phyloP scores from a whole-genome alignment of 2,329 filamentous ascomycete species.

The Xylariales sp. region DNA sequence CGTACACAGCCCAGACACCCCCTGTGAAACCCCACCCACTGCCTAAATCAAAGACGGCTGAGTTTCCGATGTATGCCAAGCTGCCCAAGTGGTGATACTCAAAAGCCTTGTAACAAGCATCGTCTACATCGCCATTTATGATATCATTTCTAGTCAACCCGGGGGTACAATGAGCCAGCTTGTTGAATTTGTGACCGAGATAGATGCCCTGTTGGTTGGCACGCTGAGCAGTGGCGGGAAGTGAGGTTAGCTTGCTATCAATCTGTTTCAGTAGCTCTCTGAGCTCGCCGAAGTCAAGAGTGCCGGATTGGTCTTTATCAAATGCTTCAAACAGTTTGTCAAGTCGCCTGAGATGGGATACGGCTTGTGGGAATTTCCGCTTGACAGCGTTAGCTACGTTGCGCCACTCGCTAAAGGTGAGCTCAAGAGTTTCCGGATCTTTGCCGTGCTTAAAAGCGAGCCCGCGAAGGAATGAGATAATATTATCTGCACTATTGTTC shows the following conservation, averaged over 20 bases:
- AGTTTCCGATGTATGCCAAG: constrained; percentile 95
- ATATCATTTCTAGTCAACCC: constrained; percentile 84
- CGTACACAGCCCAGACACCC: constrained; percentile 91
- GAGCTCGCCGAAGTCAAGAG: constrained; percentile 93
- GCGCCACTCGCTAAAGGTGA: constrained; percentile 91
- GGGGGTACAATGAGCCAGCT: constrained; percentile 80
- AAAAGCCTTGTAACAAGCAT: constrained; percentile 92
- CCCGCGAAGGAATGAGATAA: constrained; percentile 88
- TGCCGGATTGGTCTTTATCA: constrained; percentile 92
- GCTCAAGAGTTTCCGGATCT: constrained; percentile 86
- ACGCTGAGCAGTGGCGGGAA: constrained; percentile 94
- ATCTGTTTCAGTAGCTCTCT: constrained; percentile 90
- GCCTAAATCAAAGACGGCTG: constrained; percentile 90
- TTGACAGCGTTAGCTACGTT: constrained; percentile 84
- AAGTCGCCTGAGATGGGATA: constrained; percentile 85
- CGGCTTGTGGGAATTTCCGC: constrained; percentile 90
- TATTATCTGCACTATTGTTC: constrained; percentile 93
- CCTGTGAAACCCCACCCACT: constrained; percentile 82
- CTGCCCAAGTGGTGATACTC: constrained; percentile 93
- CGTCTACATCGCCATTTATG: constrained; percentile 88
- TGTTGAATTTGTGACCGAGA: constrained; percentile 93
- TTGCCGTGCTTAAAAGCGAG: constrained; percentile 92
- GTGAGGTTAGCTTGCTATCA: constrained; percentile 91
- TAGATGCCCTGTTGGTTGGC: constrained; percentile 97
- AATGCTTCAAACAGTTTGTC: constrained; percentile 93